A percentile compares a stretch with the other conserved stretches of the same genome.
These are phyloP conservation scores for Botrytis tulipae DNA, from an alignment of 2,329 filamentous ascomycete species.

Conservation along the genomic window DNA sequence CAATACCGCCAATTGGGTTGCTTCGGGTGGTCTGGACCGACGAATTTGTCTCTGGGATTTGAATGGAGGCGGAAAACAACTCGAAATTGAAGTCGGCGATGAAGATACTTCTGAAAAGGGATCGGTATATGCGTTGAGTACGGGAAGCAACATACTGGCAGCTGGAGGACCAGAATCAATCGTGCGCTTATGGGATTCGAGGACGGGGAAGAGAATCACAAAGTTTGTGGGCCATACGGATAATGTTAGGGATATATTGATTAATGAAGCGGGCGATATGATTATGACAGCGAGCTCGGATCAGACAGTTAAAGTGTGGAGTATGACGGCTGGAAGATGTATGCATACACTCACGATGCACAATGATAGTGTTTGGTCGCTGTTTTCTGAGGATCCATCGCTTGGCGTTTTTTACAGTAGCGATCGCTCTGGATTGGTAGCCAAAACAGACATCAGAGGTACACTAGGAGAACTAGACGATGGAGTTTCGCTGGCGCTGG, in stretches of 20 bases:
- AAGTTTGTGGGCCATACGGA: conserved; percentile 97
- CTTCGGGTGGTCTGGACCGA: conserved; percentile 88
- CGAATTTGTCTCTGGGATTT: conserved; percentile 94
- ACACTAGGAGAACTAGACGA: conserved; percentile 75
- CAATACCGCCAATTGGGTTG: conserved; percentile 75
- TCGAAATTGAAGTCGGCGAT: conserved; percentile 81
- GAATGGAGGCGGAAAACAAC: conserved; percentile 77
- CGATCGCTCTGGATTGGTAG: conserved; percentile 88
- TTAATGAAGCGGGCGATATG: conserved; percentile 84
- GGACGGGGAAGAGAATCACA: conserved; percentile 84
- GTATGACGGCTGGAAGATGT: conserved; percentile 88
- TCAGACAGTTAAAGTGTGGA: conserved; percentile 98
- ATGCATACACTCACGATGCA: conserved; percentile 99
- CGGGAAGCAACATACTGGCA: conserved; percentile 76
- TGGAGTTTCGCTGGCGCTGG: conserved; percentile 84
- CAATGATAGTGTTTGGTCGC: conserved; percentile 94
- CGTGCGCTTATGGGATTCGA: conserved; percentile 87
- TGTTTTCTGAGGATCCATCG: conserved; percentile 83
- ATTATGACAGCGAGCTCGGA: conserved; percentile 94
- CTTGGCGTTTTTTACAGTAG: conserved; percentile 92
- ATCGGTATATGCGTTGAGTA: conserved; percentile 87
- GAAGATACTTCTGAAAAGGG: conserved; percentile 87
- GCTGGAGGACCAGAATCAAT: conserved; percentile 93
- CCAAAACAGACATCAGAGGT: conserved; percentile 86
- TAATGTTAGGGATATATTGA: conserved; percentile 85